A percentile compares a stretch with the other conserved stretches of the same genome.
These are phyloP conservation scores for Rhynchosporium graminicola DNA, from an alignment of 2,329 filamentous ascomycete species.

Conservation along the genomic window DNA sequence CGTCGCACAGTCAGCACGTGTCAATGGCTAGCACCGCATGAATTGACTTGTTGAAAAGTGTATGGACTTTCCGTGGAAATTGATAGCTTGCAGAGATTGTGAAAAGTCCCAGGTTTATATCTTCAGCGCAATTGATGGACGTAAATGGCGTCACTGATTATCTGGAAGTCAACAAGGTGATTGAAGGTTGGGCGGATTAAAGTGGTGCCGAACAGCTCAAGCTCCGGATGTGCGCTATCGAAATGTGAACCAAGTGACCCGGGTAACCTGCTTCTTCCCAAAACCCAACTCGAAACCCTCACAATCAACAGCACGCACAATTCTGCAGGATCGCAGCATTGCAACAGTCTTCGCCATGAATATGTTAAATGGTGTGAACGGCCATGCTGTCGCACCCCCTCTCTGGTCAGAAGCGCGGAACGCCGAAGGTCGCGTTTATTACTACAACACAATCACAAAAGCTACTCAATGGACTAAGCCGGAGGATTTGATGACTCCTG, in stretches of 20 bases:
- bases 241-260: neutral
- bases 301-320: neutral
- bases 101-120: neutral
- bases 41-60: neutral
- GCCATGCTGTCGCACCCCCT: conserved; percentile 44
- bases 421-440: conserved; percentile 82
- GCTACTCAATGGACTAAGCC: conserved; percentile 94
- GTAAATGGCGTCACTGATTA: neutral
- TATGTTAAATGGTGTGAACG: conserved; percentile 39
- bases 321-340: neutral
- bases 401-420: conserved; percentile 82
- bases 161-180: neutral
- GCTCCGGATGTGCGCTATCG: neutral
- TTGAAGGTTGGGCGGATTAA: neutral
- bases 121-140: neutral
- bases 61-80: neutral
- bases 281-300: neutral
- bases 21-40: neutral
- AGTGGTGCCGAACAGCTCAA: neutral
- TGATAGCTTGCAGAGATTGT: neutral
- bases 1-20: neutral
- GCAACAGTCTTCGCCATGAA: conserved; percentile 33
- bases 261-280: neutral
- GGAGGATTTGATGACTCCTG: conserved; percentile 78
- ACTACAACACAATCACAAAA: conserved; percentile 85